Conservation (phyloP, 108 stramenopile species). For the Chaetoceros tenuissimus region DNA sequence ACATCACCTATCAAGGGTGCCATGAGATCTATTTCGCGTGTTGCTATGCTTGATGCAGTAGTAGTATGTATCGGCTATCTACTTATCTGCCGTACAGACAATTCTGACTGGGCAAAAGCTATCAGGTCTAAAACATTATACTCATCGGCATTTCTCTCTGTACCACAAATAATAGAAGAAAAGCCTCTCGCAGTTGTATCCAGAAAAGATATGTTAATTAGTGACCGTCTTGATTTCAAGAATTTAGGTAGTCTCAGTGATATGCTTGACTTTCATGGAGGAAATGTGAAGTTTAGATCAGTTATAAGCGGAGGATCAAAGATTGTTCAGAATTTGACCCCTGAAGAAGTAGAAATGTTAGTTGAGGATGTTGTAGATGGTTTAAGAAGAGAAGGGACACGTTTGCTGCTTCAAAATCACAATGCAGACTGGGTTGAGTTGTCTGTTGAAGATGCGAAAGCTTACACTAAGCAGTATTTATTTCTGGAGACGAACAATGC, state of each 20-base stretch:
- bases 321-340: background rate
- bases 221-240: background rate
- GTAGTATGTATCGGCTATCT: background rate
- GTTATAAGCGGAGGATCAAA: background rate
- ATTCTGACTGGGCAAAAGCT: background rate
- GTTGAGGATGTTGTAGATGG: background rate
- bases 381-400: background rate
- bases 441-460: background rate
- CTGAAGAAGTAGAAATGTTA: background rate
- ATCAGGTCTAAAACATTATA: background rate
- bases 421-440: background rate
- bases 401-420: slow-evolving; percentile 7
- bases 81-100: background rate
- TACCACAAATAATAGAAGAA: background rate
- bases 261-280: background rate
- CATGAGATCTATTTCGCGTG: background rate
- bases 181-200: background rate
- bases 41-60: background rate
- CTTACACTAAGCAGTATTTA: background rate
- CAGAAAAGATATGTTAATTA: background rate
- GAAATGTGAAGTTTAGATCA: background rate
- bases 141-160: background rate
- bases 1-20: background rate
- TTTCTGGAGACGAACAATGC: background rate
- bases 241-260: background rate